Conservation (phyloP, 129 eudicot genomes). For the Deinandra increscens region DNA sequence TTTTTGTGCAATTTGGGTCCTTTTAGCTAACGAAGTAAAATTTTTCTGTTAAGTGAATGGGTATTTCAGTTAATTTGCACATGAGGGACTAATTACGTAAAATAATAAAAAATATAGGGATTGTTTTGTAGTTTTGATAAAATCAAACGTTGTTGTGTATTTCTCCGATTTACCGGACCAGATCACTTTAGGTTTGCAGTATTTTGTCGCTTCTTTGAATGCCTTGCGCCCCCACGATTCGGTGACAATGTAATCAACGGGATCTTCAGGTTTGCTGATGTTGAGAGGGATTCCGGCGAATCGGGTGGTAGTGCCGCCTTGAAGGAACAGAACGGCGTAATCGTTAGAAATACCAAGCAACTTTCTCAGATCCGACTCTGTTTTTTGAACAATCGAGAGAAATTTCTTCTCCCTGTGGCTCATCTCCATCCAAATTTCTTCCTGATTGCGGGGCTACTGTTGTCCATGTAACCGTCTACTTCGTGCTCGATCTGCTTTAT, state of each 20-base stretch:
- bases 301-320: conserved; percentile 95
- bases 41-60: too few species aligned
- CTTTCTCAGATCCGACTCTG: conserved; percentile 68
- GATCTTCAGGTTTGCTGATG: conserved; percentile 51
- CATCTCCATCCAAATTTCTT: too few species aligned
- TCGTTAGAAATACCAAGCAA: conserved; percentile 52
- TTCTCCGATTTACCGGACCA: conserved; percentile 82
- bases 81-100: too few species aligned
- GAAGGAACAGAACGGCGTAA: conserved; percentile 81
- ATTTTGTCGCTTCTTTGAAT: conserved; percentile 68
- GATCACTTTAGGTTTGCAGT: conserved; percentile 52
- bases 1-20: too few species aligned
- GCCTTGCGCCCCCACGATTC: conserved; percentile 98
- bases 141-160: conserved; percentile 55
- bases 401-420: too few species aligned
- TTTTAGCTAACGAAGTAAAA: too few species aligned
- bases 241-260: conserved; percentile 71
- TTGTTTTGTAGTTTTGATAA: too few species aligned
- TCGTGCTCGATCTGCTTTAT: too few species aligned
- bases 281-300: conserved; percentile 82
- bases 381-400: conserved; percentile 45
- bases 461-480: too few species aligned
- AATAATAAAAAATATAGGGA: too few species aligned
- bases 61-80: too few species aligned
- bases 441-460: too few species aligned